Percentiles rank a stretch among this genome's conserved stretches.
phyloP scores from a whole-genome alignment of 768 basidiomycete species.

The Auricularia heimuer region DNA sequence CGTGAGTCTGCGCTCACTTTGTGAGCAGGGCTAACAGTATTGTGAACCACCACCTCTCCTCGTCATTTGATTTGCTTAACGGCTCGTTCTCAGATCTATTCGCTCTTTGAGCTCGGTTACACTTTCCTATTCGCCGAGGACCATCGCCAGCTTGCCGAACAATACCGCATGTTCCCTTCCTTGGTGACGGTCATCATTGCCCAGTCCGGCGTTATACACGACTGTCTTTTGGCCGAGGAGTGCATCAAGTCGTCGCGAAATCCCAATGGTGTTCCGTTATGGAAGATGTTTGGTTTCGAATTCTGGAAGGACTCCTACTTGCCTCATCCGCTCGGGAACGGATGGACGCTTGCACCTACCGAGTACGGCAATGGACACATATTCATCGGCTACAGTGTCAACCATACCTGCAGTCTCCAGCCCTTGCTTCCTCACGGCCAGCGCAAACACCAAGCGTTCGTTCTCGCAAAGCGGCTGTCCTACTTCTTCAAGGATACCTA shows the following conservation, averaged over 20 bases:
- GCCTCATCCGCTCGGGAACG: not conserved
- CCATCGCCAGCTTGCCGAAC: not conserved
- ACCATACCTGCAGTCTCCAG: conserved; percentile 5
- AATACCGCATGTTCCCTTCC: conserved; percentile 1
- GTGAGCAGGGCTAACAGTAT: not conserved
- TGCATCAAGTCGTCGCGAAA: conserved; percentile 7
- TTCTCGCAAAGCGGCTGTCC: conserved; percentile 4
- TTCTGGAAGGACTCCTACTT: conserved; percentile 3
- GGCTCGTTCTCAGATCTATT: not conserved
- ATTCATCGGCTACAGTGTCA: conserved; percentile 9
- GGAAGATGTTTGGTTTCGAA: conserved; percentile 5
- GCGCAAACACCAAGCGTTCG: conserved; percentile 7
- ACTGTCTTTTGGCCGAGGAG: not conserved
- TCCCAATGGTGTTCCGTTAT: not conserved
- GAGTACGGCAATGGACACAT: conserved; percentile 2
- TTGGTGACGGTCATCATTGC: conserved; percentile 3
- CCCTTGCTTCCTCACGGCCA: not conserved
- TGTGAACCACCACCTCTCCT: not conserved
- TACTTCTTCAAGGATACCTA: conserved; percentile 1
- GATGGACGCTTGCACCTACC: conserved; percentile 7
- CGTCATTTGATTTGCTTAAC: not conserved
- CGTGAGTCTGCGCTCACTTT: not conserved
- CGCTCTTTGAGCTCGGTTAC: conserved; percentile 5
- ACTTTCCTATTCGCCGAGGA: conserved; percentile 1
- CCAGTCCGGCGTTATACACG: not conserved